Evolutionary conservation across 805 yeast genomes (phyloP), one percentile per base, ranked within the genome.

Genomic region (Nakazawaea holstii): DNA sequence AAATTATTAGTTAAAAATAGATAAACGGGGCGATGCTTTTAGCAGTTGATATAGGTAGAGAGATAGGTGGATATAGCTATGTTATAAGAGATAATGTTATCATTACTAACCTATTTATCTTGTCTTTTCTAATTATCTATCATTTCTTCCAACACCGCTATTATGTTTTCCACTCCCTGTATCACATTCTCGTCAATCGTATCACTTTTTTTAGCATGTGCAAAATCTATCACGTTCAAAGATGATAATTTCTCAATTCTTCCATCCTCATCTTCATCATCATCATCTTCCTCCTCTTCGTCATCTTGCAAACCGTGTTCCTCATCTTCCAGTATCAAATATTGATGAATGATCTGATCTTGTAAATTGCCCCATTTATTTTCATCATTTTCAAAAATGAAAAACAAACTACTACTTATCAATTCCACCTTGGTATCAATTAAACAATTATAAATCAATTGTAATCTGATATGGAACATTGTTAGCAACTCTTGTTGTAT

Each of bases 191-290:
- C 86, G 62, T 90, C 97, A 15, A 30, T 8, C 5, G 15, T 76
- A 76, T 0, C 90, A 89, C 49, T 73, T 49, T 0, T 84, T 51
- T 68, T 76, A 0, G 97, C 78, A 61, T 94, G 98, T 1, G 97
- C 97, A 69, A 94, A 90, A 64, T 94, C 99, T 6, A 94, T 89
- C 42, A 91, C 57, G 35, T 80, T 74, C 45, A 89, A 66, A 6
- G 77, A 66, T 51, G 91, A 83, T 42, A 87, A 60, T 0, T 74
- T 69, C 1, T 62, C 48, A n/a, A 26, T 46, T 3, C 35, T 41
- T 5, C 37, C 46, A 2, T 52, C 59, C 8, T 53, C 53, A 6
- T 54, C 62, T n/a, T 56, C 65, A 8, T 59, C 67, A 1, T 65
- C 69, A 1, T 61, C 70, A 2, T 58, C 65, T 8, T 60, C 65